Base-by-base conservation (phyloP, 106 monocot species). In the Iris macrosiphon region DNA sequence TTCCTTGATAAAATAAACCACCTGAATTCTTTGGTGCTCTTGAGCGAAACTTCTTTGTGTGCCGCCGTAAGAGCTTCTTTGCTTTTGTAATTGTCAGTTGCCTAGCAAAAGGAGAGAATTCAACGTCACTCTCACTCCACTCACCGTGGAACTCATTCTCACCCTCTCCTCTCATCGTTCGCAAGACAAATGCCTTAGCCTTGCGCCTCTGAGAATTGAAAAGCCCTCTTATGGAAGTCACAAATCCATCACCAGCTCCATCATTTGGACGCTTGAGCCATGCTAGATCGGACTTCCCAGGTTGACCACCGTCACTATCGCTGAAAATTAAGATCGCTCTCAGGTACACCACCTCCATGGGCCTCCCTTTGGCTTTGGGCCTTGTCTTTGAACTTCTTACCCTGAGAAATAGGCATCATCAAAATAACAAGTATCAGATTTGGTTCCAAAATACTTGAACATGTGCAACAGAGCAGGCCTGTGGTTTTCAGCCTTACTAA, bases 331-430 rank as follows among this genome's bases (percentile, higher is more conserved):
- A 81, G 64, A 71, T 83, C 79, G 44, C 46, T 68, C 9, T 85
- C 92, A 31, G 86, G 79, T 4, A 83, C 45, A 53, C 65, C 56
- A 19, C 44, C 57, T 37, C 48, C 70, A 61, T 43, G 73, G 11
- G 44, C 45, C n/a, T 89, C 85, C 48, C 49, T 86, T 44, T 72
- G 79, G 55, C 63, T 87, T 55, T 71, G 73, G 13, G 72, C 71
- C 45, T 91, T 98, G 40, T 83, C 91, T 59, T 98, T 98, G 75
- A 98, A 98, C 58, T 98, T 98, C 56, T 98, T 98, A 15, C 86
- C 98, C 98, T 98, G 65, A 34, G 43, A 16, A 57, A 60, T 32
- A 26, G 11, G 3, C 28, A 52, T 6, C 8, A 40, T 5, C 10
- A 41, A 28, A 11, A 18, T 17, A 13, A 31, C 27, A 40, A 42